Conservation (phyloP, 306 rosid genomes). For the Lathyrus aphaca region DNA sequence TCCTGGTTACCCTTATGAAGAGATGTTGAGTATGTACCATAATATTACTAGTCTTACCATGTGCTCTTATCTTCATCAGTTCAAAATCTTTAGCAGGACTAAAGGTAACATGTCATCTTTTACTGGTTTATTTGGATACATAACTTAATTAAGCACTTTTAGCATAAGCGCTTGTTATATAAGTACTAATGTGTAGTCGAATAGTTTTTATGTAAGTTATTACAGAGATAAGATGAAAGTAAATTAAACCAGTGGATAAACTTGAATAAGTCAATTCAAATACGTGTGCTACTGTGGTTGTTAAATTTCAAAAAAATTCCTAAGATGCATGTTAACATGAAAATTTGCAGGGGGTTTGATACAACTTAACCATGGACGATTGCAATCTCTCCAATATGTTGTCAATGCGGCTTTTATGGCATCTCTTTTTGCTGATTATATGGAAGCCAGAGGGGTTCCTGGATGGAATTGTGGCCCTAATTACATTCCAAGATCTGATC, state of each 20-base stretch:
- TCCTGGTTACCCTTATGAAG: slow-evolving; percentile 70
- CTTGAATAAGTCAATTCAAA: too few relatives aligned
- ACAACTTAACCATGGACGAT: slow-evolving; percentile 52
- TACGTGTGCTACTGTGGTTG: neutral
- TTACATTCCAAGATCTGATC: slow-evolving; percentile 37
- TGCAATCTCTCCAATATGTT: slow-evolving; percentile 60
- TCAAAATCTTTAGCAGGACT: slow-evolving; percentile 55
- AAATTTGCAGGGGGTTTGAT: slow-evolving; percentile 63
- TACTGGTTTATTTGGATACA: neutral
- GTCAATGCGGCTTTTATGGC: slow-evolving; percentile 72
- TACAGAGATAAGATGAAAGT: too few relatives aligned
- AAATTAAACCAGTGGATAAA: too few relatives aligned
- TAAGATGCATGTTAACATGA: slow-evolving; percentile 15
- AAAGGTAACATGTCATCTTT: slow-evolving; percentile 37
- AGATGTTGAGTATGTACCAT: slow-evolving; percentile 60
- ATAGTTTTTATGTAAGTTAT: too few relatives aligned
- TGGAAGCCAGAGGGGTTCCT: slow-evolving; percentile 51
- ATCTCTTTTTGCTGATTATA: slow-evolving; percentile 62
- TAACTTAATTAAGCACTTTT: neutral
- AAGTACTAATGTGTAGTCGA: too few relatives aligned
- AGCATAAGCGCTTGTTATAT: too few relatives aligned
- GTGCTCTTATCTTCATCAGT: slow-evolving; percentile 66
- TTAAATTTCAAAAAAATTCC: neutral
- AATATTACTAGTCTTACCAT: slow-evolving; percentile 56
- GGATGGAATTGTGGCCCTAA: slow-evolving; percentile 60